These are phyloP conservation scores for Trametes cingulata DNA, from an alignment of 768 basidiomycete species.

Conservation along the genomic window DNA sequence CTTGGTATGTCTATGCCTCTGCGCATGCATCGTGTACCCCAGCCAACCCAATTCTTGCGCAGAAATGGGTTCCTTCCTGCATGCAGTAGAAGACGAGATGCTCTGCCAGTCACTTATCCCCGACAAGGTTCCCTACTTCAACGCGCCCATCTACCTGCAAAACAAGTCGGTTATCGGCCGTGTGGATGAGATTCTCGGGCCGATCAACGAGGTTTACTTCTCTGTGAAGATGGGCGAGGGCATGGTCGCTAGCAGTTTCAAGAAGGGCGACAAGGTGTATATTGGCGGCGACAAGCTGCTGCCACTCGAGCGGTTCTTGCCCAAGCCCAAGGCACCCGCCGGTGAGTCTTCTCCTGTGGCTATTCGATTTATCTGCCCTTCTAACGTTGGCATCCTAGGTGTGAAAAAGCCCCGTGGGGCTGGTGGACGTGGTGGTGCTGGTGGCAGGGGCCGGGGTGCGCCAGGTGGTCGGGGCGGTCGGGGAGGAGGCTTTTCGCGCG, in stretches of 20 bases:
- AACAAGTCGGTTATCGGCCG: conserved; percentile 97
- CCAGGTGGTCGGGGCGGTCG: conserved; percentile 40
- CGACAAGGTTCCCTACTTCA: conserved; percentile 98
- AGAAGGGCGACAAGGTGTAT: conserved; percentile 97
- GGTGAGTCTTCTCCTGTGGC: conserved; percentile 38
- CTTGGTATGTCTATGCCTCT: conserved; percentile 49
- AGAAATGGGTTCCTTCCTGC: conserved; percentile 93
- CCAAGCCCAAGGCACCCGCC: conserved; percentile 87
- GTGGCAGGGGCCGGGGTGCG: conserved; percentile 32
- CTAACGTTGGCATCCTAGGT: conserved; percentile 35
- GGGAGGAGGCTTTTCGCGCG: conserved; percentile 51
- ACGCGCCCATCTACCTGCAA: conserved; percentile 95
- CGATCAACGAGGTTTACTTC: conserved; percentile 98
- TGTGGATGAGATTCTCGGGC: conserved; percentile 99
- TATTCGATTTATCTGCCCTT: neutral
- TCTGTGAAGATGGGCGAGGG: conserved; percentile 97
- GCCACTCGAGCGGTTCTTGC: conserved; percentile 94
- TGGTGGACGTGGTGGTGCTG: conserved; percentile 5
- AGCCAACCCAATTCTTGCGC: conserved; percentile 1
- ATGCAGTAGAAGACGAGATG: conserved; percentile 99
- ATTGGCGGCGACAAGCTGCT: conserved; percentile 97
- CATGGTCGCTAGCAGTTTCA: conserved; percentile 93
- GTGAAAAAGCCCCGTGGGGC: conserved; percentile 32
- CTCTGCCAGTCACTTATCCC: conserved; percentile 82
- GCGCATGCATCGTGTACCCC: conserved; percentile 7